Conservation (phyloP, 2,329 filamentous ascomycete species). For the Fusarium verticillioides region DNA sequence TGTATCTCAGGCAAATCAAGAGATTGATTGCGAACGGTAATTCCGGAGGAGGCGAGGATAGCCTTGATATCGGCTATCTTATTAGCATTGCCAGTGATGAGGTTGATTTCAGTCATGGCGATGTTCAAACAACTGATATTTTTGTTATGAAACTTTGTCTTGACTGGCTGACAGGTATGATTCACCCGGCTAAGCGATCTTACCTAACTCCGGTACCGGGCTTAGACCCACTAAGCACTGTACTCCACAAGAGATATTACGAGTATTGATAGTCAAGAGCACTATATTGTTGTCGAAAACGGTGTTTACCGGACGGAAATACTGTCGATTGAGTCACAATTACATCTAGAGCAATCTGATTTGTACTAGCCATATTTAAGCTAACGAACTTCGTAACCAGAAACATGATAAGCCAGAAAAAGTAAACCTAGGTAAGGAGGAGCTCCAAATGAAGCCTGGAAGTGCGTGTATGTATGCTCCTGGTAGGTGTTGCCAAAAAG, state of each 20-base stretch:
- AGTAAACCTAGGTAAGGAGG: too few species aligned
- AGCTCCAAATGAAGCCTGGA: too few species aligned
- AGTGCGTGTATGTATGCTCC: too few species aligned
- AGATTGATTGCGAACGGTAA: not conserved
- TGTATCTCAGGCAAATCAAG: not conserved
- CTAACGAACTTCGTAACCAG: too few species aligned
- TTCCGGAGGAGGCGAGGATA: not conserved
- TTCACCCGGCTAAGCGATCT: not conserved
- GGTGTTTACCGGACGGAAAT: too few species aligned
- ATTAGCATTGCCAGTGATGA: not conserved
- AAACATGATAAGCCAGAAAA: too few species aligned
- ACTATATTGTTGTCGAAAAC: too few species aligned
- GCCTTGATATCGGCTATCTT: not conserved
- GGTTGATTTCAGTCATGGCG: not conserved
- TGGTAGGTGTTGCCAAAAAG: too few species aligned
- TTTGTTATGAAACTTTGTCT: not conserved
- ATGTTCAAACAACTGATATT: rapidly evolving
- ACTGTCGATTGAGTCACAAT: too few species aligned
- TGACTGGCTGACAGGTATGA: not conserved
- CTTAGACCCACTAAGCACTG: not conserved
- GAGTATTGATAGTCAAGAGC: not conserved
- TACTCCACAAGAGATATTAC: not conserved
- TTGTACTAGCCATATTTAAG: too few species aligned
- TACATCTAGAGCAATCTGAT: too few species aligned
- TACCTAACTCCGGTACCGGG: not conserved